Evolutionary conservation across 73 alveolate species (phyloP).

Genomic region (Diophrys appendiculata): DNA sequence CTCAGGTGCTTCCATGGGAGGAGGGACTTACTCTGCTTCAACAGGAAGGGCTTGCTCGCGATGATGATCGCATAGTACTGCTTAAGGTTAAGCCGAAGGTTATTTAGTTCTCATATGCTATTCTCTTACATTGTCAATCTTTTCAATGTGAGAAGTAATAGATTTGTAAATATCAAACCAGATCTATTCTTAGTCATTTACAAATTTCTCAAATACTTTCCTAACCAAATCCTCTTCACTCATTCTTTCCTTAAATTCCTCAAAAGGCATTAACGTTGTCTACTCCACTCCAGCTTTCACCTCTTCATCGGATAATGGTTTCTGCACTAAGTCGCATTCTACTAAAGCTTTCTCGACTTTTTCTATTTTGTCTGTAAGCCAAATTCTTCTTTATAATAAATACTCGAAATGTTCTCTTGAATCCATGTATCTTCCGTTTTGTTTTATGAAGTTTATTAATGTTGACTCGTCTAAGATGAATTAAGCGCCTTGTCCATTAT

Average conservation of each 20-base stretch:
- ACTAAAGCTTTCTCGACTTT: slow-evolving; percentile 43
- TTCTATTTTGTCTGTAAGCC: slow-evolving; percentile 37
- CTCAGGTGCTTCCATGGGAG: background rate
- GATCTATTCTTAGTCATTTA: slow-evolving; percentile 25
- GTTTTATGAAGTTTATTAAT: no score
- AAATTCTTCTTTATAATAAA: slow-evolving; percentile 37
- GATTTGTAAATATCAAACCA: slow-evolving; percentile 45
- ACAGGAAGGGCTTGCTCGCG: no score
- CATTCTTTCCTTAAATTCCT: no score
- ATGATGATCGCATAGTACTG: no score
- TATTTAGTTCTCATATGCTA: background rate
- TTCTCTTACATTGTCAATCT: background rate
- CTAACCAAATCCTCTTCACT: background rate
- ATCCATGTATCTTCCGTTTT: no score
- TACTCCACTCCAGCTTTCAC: slow-evolving; percentile 7
- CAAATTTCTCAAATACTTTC: background rate
- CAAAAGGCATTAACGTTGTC: no score
- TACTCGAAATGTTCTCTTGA: no score
- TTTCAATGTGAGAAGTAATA: slow-evolving; percentile 4
- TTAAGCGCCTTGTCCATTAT: no score
- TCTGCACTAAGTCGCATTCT: slow-evolving; percentile 29
- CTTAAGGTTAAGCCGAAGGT: no score
- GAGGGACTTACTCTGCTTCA: background rate
- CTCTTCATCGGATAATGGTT: no score
- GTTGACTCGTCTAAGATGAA: no score